Evolutionary conservation across 2,329 filamentous ascomycete species (phyloP).

Genomic region (Fusarium sp.): DNA sequence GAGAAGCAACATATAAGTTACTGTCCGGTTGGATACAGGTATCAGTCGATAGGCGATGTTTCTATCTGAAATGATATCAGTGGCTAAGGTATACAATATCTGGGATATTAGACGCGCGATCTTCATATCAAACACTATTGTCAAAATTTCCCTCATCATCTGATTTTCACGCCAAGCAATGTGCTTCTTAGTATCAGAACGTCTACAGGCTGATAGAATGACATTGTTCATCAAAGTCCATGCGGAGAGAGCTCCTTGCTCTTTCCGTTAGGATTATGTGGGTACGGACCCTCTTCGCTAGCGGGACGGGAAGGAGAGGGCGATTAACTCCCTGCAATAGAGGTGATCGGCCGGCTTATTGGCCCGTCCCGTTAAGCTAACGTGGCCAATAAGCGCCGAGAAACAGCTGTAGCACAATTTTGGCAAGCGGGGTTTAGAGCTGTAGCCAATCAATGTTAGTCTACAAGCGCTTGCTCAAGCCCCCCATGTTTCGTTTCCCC

Average conservation of each 20-base stretch:
- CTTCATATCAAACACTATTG: neutral
- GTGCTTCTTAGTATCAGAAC: conserved; percentile 4
- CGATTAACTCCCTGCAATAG: conserved; percentile 50
- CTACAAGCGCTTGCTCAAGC: conserved; percentile 27
- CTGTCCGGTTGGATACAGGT: neutral
- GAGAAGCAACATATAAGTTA: neutral
- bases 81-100: conserved; percentile 5
- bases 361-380: conserved; percentile 40
- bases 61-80: conserved; percentile 17
- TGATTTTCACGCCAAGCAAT: conserved; percentile 11
- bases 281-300: conserved; percentile 30
- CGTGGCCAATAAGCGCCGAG: conserved; percentile 51
- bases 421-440: conserved; percentile 13
- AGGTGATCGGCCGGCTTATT: conserved; percentile 51
- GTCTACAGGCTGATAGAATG: conserved; percentile 19
- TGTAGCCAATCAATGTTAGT: conserved; percentile 18
- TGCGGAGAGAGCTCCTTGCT: conserved; percentile 14
- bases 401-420: conserved; percentile 45
- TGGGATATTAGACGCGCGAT: neutral
- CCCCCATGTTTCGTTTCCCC: conserved; percentile 43
- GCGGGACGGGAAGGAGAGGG: conserved; percentile 45
- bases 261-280: conserved; percentile 25
- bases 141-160: conserved; percentile 16
- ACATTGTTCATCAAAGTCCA: neutral
- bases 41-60: conserved; percentile 8